phyloP scores from a whole-genome alignment of 495 filamentous ascomycete species.

The Barbatosphaeria neglecta region DNA sequence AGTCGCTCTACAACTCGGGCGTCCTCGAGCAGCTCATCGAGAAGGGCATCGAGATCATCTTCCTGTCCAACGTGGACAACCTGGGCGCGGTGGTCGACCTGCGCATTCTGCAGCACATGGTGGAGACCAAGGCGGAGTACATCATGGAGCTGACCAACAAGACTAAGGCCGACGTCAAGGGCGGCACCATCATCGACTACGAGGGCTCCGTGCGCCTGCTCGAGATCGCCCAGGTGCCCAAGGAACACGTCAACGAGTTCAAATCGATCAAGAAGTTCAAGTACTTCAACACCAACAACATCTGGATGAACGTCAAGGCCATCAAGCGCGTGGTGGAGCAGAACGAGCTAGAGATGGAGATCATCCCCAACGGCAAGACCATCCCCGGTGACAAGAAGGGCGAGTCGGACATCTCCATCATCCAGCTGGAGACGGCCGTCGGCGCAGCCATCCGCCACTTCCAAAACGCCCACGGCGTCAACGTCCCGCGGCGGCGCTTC shows the following conservation, averaged over 20 bases:
- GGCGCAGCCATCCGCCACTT: conserved; percentile 98
- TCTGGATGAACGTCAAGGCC: conserved; percentile 96
- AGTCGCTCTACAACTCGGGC: conserved; percentile 98
- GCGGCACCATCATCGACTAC: conserved; percentile 99
- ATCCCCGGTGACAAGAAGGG: conserved; percentile 99
- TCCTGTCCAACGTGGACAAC: conserved; percentile 99
- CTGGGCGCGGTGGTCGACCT: conserved; percentile 95
- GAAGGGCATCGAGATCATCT: conserved; percentile 92
- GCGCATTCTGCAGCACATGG: conserved; percentile 98
- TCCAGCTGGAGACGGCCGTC: conserved; percentile 97
- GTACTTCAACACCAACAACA: conserved; percentile 99
- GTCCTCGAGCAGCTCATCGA: conserved; percentile 92
- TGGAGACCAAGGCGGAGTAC: conserved; percentile 88
- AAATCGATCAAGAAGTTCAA: conserved; percentile 99
- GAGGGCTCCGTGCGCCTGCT: conserved; percentile 91
- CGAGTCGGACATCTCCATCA: conserved; percentile 91
- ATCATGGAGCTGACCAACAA: conserved; percentile 99
- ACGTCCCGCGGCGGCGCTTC: conserved; percentile 95
- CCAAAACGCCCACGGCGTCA: conserved; percentile 96
- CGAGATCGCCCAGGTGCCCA: conserved; percentile 99
- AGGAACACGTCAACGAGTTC: conserved; percentile 99
- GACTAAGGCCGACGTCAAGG: conserved; percentile 99
- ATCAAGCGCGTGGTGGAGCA: conserved; percentile 99
- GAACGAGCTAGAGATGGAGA: conserved; percentile 98
- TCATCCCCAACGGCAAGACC: conserved; percentile 98